Evolutionary conservation across 139 green algal genomes (phyloP).

Genomic region (Chlamydomonas applanata): DNA sequence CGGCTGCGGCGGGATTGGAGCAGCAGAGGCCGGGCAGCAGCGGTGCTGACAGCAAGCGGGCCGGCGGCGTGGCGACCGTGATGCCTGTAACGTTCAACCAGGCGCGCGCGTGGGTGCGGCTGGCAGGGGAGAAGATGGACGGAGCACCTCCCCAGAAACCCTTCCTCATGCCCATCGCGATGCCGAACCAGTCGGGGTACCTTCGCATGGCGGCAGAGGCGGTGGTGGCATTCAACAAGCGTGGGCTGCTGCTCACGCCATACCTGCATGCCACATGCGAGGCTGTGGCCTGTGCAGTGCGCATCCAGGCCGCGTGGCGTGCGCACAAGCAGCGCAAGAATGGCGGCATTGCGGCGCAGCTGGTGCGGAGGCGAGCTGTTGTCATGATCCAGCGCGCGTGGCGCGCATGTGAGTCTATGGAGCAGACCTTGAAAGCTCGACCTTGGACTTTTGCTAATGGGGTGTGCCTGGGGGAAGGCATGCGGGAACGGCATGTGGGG

Average conservation of each 20-base stretch:
- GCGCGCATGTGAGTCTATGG: slow-evolving; percentile 13
- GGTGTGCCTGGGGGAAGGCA: too few relatives aligned
- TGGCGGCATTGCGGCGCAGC: not conserved
- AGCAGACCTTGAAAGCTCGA: too few relatives aligned
- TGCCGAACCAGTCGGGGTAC: slow-evolving; percentile 9
- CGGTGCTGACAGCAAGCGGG: too few relatives aligned
- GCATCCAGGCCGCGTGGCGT: slow-evolving; percentile 17
- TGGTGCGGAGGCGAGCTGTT: not conserved
- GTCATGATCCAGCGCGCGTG: slow-evolving; percentile 17
- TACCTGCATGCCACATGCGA: slow-evolving; percentile 10
- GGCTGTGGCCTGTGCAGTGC: not conserved
- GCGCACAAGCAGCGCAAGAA: not conserved
- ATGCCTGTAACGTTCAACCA: not conserved
- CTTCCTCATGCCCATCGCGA: slow-evolving; percentile 10
- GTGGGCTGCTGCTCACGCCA: slow-evolving; percentile 21
- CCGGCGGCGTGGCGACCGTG: not conserved
- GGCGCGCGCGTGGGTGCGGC: slow-evolving; percentile 3
- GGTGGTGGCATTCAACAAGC: slow-evolving; percentile 19
- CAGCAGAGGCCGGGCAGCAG: too few relatives aligned
- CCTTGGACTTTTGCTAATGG: too few relatives aligned
- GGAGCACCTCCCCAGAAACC: not conserved
- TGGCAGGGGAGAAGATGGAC: not conserved
- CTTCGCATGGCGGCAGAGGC: slow-evolving; percentile 20
- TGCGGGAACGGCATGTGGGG: too few relatives aligned
- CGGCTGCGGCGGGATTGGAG: too few relatives aligned